These are phyloP conservation scores for Priceomyces carsonii DNA, from an alignment of 805 yeast species.

Conservation along the genomic window DNA sequence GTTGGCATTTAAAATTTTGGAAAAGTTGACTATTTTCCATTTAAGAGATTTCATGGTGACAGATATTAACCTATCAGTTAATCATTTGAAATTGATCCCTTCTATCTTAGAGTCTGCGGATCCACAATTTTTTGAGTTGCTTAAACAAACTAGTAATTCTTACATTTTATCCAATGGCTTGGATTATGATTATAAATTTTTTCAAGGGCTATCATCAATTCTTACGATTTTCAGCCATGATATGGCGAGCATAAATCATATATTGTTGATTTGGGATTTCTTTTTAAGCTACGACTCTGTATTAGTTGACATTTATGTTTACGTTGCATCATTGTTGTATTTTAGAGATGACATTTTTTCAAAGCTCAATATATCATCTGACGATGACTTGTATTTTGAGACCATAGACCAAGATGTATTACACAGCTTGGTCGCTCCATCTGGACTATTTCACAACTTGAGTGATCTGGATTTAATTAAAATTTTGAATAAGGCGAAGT, in stretches of 20 bases:
- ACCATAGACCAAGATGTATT: slow-evolving; percentile 33
- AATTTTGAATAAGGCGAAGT: slow-evolving; percentile 26
- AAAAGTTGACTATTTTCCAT: slow-evolving; percentile 56
- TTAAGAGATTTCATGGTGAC: slow-evolving; percentile 86
- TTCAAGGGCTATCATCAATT: slow-evolving; percentile 73
- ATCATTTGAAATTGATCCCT: slow-evolving; percentile 68
- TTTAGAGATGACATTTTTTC: slow-evolving; percentile 46
- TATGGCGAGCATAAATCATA: slow-evolving; percentile 44
- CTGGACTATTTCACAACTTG: slow-evolving; percentile 25
- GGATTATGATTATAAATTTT: slow-evolving; percentile 38
- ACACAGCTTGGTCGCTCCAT: slow-evolving; percentile 37
- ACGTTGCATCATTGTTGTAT: slow-evolving; percentile 52
- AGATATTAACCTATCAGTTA: slow-evolving; percentile 62
- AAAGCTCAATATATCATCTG: slow-evolving; percentile 14
- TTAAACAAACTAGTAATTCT: slow-evolving; percentile 39
- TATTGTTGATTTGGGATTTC: slow-evolving; percentile 69
- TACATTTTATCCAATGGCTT: slow-evolving; percentile 23
- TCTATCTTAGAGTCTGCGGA: slow-evolving; percentile 55
- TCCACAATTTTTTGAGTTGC: slow-evolving; percentile 35
- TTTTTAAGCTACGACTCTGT: slow-evolving; percentile 60
- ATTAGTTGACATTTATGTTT: slow-evolving; percentile 56
- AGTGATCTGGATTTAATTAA: slow-evolving; percentile 26
- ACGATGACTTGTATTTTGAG: slow-evolving; percentile 10
- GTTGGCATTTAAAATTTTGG: slow-evolving; percentile 47
- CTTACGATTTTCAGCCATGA: slow-evolving; percentile 83